Base-by-base conservation (phyloP, 163 green algal species). In the Scenedesmus sp. region DNA sequence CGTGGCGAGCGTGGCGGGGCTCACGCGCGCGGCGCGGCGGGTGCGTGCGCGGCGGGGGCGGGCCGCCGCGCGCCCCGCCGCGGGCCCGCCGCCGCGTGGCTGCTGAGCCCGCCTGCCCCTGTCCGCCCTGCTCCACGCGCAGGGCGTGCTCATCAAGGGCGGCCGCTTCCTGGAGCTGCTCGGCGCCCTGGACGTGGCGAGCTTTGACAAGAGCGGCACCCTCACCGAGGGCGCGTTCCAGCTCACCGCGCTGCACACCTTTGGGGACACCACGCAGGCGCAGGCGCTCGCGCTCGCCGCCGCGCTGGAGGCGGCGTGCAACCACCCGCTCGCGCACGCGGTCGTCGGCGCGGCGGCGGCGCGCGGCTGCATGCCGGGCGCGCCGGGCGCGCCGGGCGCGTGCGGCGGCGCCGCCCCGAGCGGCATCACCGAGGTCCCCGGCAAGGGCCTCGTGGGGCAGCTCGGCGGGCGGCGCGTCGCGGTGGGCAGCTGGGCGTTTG, bases 141-240 rank as follows among this genome's bases (percentile, higher is more conserved):
- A 81, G 64, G 92, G 92, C 17, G 84, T 97, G 31, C 80, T 97
- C 20, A 85, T 97, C 60, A 97, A 97, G 71, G 92, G 93, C 20
- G 85, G 90, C 33, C 47, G 65, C 10, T 65, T 85, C 28, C 83
- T 97, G 50, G 93, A 97, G 77, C 70, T 82, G 15, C 83, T 97
- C 26, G 86, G 80, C 13, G 42, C 58, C 56, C 15, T 77, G 7
- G 14, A 73, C 7, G 78, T 80, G 29, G 71, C 95, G 4, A 90
- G 81, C 24, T 85, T 97, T 45, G 93, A 97, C 83, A 97, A 97
- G 84, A 96, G 88, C 1, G 93, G 93, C 60, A 97, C 93, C 4
- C 86, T 97, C 14, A 97, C 93, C 1, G 63, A 89, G 28, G 93
- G 92, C 26, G 65, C 57, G 48, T 96, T 81, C 60, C 60, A 81